phyloP scores from a whole-genome alignment of 192 early-diverging fungal species.

The Mortierella antarctica region DNA sequence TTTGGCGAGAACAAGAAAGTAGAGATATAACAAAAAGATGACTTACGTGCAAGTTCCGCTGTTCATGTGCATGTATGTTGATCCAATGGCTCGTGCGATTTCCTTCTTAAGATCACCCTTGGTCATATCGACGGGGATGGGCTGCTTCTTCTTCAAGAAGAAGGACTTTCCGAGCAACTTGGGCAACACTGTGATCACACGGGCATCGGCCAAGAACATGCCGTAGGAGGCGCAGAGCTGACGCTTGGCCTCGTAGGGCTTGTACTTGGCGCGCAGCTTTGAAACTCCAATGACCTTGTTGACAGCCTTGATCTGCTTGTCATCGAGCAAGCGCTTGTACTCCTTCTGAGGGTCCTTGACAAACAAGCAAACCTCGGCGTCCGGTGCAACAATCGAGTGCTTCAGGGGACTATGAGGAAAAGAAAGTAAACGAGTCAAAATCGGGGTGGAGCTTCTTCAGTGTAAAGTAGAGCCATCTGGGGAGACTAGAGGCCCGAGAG shows the following conservation, averaged over 20 bases:
- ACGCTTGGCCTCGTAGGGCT: conserved; percentile 84
- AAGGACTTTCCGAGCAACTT: conserved; percentile 85
- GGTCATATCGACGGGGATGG: conserved; percentile 77
- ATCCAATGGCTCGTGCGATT: conserved; percentile 65
- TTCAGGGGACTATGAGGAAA: conserved; percentile 68
- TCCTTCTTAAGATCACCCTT: conserved; percentile 70
- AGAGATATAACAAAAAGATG: not conserved
- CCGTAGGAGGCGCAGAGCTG: conserved; percentile 80
- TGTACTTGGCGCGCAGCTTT: conserved; percentile 85
- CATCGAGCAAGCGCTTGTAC: conserved; percentile 77
- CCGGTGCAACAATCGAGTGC: conserved; percentile 70
- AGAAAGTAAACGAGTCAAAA: not conserved
- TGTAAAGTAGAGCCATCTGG: not conserved
- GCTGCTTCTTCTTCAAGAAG: conserved; percentile 86
- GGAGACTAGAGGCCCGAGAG: not conserved
- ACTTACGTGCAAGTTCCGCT: conserved; percentile 72
- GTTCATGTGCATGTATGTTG: conserved; percentile 72
- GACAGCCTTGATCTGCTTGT: conserved; percentile 70
- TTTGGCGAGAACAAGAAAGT: not conserved
- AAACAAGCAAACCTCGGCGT: conserved; percentile 86
- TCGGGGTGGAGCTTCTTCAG: not conserved
- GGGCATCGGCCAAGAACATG: conserved; percentile 90
- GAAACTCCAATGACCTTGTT: conserved; percentile 79
- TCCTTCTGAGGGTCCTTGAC: conserved; percentile 86
- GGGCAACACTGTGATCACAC: conserved; percentile 79